Evolutionary conservation across 371 early-diverging fungal species (phyloP).

Genomic region (Thermomucor indicae-seudaticae): DNA sequence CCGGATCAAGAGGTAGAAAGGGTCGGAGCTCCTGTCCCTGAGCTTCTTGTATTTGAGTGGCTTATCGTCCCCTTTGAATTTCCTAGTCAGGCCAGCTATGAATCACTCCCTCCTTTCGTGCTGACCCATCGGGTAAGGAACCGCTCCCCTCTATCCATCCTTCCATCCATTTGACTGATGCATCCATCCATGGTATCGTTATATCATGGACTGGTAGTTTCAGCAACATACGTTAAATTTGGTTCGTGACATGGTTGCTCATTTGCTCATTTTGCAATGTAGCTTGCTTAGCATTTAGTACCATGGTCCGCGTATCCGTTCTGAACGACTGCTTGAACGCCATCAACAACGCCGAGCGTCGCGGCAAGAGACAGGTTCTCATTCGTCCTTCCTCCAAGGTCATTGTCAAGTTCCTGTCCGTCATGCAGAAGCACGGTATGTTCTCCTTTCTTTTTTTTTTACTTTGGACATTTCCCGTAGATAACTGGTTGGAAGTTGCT

Average conservation of each 20-base stretch:
- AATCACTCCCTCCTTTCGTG: constrained; percentile 1
- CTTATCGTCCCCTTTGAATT: not conserved
- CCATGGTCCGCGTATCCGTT: constrained; percentile 30
- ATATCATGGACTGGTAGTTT: not conserved
- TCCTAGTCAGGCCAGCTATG: no score
- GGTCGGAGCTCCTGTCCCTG: no score
- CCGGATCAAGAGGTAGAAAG: no score
- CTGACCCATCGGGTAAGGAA: constrained; percentile 6
- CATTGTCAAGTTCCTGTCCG: constrained; percentile 94
- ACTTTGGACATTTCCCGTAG: constrained; percentile 12
- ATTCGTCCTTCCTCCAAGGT: constrained; percentile 96
- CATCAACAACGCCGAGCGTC: constrained; percentile 80
- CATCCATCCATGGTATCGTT: not conserved
- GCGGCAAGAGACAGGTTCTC: constrained; percentile 94
- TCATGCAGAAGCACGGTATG: constrained; percentile 97
- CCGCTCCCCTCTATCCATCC: constrained; percentile 6
- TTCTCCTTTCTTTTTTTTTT: constrained; percentile 48
- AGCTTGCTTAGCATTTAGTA: constrained; percentile 1
- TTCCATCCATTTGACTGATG: constrained; percentile 5
- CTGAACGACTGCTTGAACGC: constrained; percentile 91
- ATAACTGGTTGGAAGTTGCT: constrained; percentile 66
- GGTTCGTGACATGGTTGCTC: not conserved
- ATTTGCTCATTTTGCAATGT: not conserved
- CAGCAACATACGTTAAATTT: not conserved
- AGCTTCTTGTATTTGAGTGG: no score